Percentiles rank a stretch among this genome's conserved stretches.
Conservation (phyloP, 805 yeast species). For the Yarrowia phangngaensis region DNA sequence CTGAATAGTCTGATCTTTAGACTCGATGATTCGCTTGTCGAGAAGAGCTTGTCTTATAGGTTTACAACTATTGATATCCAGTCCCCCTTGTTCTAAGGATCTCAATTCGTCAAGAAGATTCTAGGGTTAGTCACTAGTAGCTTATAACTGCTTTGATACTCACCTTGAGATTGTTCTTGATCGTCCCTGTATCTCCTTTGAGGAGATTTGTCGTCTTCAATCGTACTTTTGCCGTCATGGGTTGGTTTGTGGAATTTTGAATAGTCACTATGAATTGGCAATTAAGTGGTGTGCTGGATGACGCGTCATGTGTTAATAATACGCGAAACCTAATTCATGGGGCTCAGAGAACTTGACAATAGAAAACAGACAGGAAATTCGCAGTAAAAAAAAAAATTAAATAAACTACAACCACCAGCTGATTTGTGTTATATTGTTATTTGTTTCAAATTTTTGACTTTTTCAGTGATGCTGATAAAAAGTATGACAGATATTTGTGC, state of each 20-base stretch:
- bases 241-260: not conserved
- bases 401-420: no score
- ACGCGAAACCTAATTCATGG: conserved; percentile 14
- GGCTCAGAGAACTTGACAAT: no score
- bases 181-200: conserved; percentile 21
- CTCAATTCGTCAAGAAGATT: conserved; percentile 61
- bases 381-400: no score
- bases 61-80: conserved; percentile 48
- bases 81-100: conserved; percentile 55
- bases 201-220: conserved; percentile 21
- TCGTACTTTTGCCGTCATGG: conserved; percentile 22
- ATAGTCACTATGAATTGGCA: not conserved
- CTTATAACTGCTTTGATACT: not conserved
- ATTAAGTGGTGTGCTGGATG: not conserved
- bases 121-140: conserved; percentile 32
- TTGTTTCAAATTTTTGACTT: no score
- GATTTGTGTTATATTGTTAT: no score
- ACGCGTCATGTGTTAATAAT: conserved; percentile 5
- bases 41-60: conserved; percentile 50
- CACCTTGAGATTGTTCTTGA: conserved; percentile 17
- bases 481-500: no score
- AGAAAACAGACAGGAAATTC: no score
- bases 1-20: conserved; percentile 64
- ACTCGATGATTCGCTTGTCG: conserved; percentile 55
- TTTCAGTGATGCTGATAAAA: no score